These are phyloP conservation scores for Malassezia japonica DNA, from an alignment of 1,284 basidiomycete genomes.

Conservation along the genomic window DNA sequence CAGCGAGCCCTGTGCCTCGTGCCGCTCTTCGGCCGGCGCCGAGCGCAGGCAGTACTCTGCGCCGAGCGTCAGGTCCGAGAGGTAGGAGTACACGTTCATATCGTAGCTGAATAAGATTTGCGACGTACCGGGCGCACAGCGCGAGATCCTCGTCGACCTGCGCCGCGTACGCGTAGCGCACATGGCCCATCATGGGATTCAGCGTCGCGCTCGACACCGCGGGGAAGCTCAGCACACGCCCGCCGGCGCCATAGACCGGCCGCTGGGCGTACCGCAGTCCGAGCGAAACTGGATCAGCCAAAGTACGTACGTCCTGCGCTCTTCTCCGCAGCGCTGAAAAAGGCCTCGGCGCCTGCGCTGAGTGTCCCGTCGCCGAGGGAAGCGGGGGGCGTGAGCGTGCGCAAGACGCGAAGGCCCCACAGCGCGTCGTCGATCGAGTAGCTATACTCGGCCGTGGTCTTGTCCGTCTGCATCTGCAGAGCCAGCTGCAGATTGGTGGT, in stretches of 20 bases:
- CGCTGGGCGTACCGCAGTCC: conserved; percentile 82
- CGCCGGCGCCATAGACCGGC: conserved; percentile 32
- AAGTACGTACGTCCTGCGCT: conserved; percentile 66
- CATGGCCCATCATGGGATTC: conserved; percentile 91
- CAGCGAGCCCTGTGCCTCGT: neutral
- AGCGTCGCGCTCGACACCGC: conserved; percentile 87
- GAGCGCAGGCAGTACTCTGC: conserved; percentile 37
- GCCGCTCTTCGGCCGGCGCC: neutral
- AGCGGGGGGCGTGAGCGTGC: neutral
- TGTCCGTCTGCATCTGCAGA: conserved; percentile 81
- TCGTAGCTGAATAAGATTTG: too few relatives aligned
- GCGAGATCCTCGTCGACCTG: conserved; percentile 76
- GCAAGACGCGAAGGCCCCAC: conserved; percentile 74
- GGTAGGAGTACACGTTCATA: conserved; percentile 93
- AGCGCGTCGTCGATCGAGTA: conserved; percentile 88
- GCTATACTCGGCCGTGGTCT: conserved; percentile 86
- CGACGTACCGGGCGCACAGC: conserved; percentile 75
- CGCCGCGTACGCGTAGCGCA: conserved; percentile 82
- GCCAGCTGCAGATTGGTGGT: conserved; percentile 61
- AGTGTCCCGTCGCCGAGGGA: conserved; percentile 43
- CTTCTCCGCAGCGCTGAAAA: conserved; percentile 81
- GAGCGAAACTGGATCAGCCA: conserved; percentile 64
- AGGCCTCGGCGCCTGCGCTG: conserved; percentile 84
- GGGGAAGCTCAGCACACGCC: conserved; percentile 50
- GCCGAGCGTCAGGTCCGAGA: conserved; percentile 82